Evolutionary conservation across 2,329 filamentous ascomycete genomes (phyloP).

Genomic region (Epichloe gansuensis): DNA sequence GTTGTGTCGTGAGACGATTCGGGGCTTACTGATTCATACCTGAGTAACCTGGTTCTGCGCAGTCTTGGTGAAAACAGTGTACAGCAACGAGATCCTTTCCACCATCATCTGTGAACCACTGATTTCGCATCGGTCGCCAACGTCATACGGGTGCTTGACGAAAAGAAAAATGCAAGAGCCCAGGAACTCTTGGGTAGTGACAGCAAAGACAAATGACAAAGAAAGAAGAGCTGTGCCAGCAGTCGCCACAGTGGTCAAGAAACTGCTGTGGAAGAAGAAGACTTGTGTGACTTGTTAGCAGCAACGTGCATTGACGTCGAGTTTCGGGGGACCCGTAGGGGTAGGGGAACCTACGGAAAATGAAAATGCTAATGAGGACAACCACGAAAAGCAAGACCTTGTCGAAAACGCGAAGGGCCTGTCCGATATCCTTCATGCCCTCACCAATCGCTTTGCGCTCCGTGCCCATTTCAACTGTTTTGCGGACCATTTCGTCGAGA

Average conservation of each 20-base stretch:
- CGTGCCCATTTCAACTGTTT: conserved; percentile 70
- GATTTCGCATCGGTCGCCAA: conserved; percentile 88
- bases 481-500: conserved; percentile 88
- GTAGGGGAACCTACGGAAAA: conserved; percentile 50
- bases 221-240: conserved; percentile 87
- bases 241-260: conserved; percentile 75
- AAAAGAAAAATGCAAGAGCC: conserved; percentile 98
- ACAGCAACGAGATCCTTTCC: conserved; percentile 87
- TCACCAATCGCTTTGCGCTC: conserved; percentile 80
- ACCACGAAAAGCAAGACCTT: conserved; percentile 73
- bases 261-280: conserved; percentile 77
- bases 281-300: conserved; percentile 31
- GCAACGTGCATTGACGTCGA: not conserved
- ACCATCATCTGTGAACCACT: conserved; percentile 59
- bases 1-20: not conserved
- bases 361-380: conserved; percentile 66
- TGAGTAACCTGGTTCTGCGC: conserved; percentile 66
- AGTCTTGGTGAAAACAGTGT: conserved; percentile 80
- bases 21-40: conserved; percentile 15
- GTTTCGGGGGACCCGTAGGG: not conserved
- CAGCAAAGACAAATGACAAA: conserved; percentile 91
- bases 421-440: conserved; percentile 95
- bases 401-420: conserved; percentile 85
- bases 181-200: conserved; percentile 87
- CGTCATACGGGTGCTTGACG: conserved; percentile 95